A percentile compares a stretch with the other conserved stretches of the same genome.
Conservation (phyloP, 1,284 basidiomycete species). For the Ganoderma meredithae region DNA sequence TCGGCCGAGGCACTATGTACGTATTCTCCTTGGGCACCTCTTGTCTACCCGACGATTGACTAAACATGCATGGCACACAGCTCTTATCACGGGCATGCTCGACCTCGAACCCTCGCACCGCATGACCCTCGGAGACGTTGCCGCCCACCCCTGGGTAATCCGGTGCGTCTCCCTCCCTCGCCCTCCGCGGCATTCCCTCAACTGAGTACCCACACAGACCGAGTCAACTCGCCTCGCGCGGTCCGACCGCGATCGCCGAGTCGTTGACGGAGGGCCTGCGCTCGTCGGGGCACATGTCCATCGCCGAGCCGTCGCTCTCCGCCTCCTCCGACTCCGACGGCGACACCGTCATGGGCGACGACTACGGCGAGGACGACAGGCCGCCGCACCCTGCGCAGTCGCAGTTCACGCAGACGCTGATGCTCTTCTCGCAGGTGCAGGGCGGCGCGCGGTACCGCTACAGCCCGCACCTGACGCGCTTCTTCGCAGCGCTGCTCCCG, state of each 20-base stretch:
- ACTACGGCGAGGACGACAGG: constrained; percentile 22
- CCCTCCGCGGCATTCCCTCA: not conserved
- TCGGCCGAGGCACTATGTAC: constrained; percentile 65
- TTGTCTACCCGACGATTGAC: not conserved
- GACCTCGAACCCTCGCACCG: constrained; percentile 77
- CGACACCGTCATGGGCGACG: constrained; percentile 61
- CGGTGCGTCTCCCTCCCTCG: constrained; percentile 53
- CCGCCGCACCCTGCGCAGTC: constrained; percentile 41
- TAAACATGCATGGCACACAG: constrained; percentile 45
- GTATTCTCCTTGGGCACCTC: constrained; percentile 30
- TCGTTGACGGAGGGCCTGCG: constrained; percentile 74
- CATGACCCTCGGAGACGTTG: constrained; percentile 75
- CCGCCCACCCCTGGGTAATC: constrained; percentile 81
- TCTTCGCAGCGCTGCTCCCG: constrained; percentile 69
- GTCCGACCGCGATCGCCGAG: constrained; percentile 63
- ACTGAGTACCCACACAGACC: constrained; percentile 50
- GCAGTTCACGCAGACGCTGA: constrained; percentile 60
- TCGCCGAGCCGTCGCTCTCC: constrained; percentile 60
- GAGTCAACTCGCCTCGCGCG: constrained; percentile 72
- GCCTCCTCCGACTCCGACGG: constrained; percentile 41
- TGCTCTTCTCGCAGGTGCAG: constrained; percentile 66
- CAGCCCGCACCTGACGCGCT: constrained; percentile 76
- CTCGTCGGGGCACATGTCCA: constrained; percentile 71
- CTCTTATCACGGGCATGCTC: constrained; percentile 77
- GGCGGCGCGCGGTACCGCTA: constrained; percentile 72